Conservation (phyloP, 2,329 filamentous ascomycete species). For the Fusarium coffeatum region DNA sequence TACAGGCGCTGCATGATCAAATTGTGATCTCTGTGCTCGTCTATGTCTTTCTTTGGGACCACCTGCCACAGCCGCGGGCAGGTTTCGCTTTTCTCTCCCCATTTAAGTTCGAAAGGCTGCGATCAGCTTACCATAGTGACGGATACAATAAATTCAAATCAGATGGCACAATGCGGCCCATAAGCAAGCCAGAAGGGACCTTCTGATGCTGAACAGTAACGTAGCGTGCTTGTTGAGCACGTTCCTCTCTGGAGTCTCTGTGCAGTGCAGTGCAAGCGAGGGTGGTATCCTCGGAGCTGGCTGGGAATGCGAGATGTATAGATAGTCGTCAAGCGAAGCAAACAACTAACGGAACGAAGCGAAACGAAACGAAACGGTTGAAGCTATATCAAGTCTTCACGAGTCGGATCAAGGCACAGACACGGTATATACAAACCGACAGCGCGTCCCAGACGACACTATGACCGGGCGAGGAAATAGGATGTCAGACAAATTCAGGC, state of each 20-base stretch:
- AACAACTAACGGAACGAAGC: slow-evolving; percentile 17
- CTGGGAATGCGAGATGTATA: slow-evolving; percentile 15
- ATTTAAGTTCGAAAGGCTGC: slow-evolving; percentile 45
- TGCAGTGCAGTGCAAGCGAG: slow-evolving; percentile 24
- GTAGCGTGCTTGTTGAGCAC: slow-evolving; percentile 17
- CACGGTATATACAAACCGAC: slow-evolving; percentile 41
- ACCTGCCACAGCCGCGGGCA: slow-evolving; percentile 47
- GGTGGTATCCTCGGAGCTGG: slow-evolving; percentile 11
- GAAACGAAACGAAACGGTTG: slow-evolving; percentile 32
- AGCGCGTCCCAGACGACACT: slow-evolving; percentile 37
- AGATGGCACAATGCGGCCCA: slow-evolving; percentile 28
- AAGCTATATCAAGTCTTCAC: slow-evolving; percentile 38
- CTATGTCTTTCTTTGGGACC: slow-evolving; percentile 54
- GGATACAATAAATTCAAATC: slow-evolving; percentile 23
- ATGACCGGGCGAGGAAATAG: slow-evolving; percentile 33
- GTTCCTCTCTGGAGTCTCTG: slow-evolving; percentile 25
- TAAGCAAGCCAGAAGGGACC: slow-evolving; percentile 34
- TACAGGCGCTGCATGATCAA: slow-evolving; percentile 50
- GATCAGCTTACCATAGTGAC: slow-evolving; percentile 48
- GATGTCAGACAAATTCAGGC: slow-evolving; percentile 39
- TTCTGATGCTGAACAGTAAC: slow-evolving; percentile 34
- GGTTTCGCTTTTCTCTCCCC: slow-evolving; percentile 53
- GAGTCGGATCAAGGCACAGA: slow-evolving; percentile 40
- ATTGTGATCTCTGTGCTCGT: slow-evolving; percentile 49
- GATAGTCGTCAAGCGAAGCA: slow-evolving; percentile 21